Evolutionary conservation across 768 basidiomycete genomes (phyloP).

Genomic region (Scleroderma bovista): DNA sequence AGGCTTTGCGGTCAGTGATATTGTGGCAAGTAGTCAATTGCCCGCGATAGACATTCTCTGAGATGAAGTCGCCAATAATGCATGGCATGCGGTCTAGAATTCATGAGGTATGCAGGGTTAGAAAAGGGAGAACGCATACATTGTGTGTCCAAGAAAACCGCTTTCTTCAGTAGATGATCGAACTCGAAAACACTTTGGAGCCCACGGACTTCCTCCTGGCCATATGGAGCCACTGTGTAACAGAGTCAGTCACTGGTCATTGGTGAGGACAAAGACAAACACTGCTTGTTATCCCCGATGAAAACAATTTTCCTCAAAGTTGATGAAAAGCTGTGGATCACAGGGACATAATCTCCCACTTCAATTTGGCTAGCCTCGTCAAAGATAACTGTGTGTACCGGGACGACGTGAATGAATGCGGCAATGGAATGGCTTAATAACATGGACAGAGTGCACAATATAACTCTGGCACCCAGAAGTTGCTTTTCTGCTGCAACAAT

Average conservation of each 20-base stretch:
- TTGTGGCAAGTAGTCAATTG: slow-evolving; percentile 54
- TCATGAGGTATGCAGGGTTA: neutral
- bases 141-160: slow-evolving; percentile 61
- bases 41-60: slow-evolving; percentile 52
- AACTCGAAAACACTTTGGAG: slow-evolving; percentile 75
- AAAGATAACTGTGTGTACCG: slow-evolving; percentile 35
- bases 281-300: slow-evolving; percentile 37
- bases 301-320: slow-evolving; percentile 33
- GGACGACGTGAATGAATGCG: slow-evolving; percentile 21
- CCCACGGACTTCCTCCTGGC: slow-evolving; percentile 58
- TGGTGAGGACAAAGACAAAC: slow-evolving; percentile 13
- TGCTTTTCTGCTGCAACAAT: slow-evolving; percentile 13
- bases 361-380: slow-evolving; percentile 48
- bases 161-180: slow-evolving; percentile 43
- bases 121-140: slow-evolving; percentile 36
- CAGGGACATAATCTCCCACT: slow-evolving; percentile 33
- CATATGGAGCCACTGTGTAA: slow-evolving; percentile 66
- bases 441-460: slow-evolving; percentile 48
- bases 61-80: slow-evolving; percentile 68
- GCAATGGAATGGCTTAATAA: slow-evolving; percentile 25
- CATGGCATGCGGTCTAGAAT: slow-evolving; percentile 75
- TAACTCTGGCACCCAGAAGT: slow-evolving; percentile 30
- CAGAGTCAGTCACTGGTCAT: neutral
- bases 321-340: slow-evolving; percentile 22
- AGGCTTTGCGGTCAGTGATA: slow-evolving; percentile 28